phyloP scores from a whole-genome alignment of 306 rosid genomes.

The cucumber (Cucumis sativus) region Cucumber_9930_V3 NC_026657.2:31376501-31377000 shows the following conservation, averaged over 20 bases:
- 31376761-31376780: background rate
- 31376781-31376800: too few relatives aligned
- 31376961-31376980: background rate
- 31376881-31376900: background rate
- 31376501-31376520: background rate
- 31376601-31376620: background rate
- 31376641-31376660: background rate
- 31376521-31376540: background rate
- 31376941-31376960: too few relatives aligned
- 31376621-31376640: too few relatives aligned
- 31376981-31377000: background rate
- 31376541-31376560: background rate
- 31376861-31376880: background rate
- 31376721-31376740: conserved; percentile 6
- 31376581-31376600: background rate
- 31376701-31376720: background rate
- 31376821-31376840: background rate
- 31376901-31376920: background rate
- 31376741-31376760: background rate
- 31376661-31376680: background rate
- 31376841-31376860: background rate
- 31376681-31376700: background rate
- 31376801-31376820: background rate
- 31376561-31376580: conserved; percentile 1
- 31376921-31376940: background rate